Evolutionary conservation across 129 eudicot genomes (phyloP).

Genomic region (Smallanthus sonchifolius): DNA sequence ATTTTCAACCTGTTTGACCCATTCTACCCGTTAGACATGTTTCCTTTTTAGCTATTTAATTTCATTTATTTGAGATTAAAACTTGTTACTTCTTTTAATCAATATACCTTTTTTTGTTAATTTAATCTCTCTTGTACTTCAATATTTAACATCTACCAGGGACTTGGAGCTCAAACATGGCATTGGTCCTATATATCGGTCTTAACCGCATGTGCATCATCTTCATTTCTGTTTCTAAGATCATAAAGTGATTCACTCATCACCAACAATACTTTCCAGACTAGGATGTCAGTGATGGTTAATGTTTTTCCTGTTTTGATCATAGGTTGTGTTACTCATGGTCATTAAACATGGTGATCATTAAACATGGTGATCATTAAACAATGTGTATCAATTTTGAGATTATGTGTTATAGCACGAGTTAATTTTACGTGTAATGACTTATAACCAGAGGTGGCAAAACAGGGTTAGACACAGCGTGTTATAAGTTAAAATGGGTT

Average conservation of each 20-base stretch:
- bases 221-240: conserved; percentile 34
- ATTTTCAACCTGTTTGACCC: neutral
- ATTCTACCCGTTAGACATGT: neutral
- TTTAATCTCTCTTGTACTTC: neutral
- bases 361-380: neutral
- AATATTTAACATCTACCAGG: conserved; percentile 36
- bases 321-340: conserved; percentile 17
- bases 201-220: conserved; percentile 34
- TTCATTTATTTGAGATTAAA: neutral
- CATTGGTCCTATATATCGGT: conserved; percentile 35
- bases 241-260: conserved; percentile 9
- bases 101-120: neutral
- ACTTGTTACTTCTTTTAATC: neutral
- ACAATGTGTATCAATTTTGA: conserved; percentile 17
- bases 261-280: neutral
- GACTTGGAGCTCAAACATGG: conserved; percentile 32
- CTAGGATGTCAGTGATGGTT: conserved; percentile 4
- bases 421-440: neutral
- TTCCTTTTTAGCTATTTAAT: neutral
- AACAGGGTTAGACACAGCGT: neutral
- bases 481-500: neutral
- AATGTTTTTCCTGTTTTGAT: conserved; percentile 18
- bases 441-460: neutral
- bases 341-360: neutral
- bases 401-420: conserved; percentile 1